Conservation (phyloP, 202 grass and related monocot species). For the Digitaria exilis region DNA sequence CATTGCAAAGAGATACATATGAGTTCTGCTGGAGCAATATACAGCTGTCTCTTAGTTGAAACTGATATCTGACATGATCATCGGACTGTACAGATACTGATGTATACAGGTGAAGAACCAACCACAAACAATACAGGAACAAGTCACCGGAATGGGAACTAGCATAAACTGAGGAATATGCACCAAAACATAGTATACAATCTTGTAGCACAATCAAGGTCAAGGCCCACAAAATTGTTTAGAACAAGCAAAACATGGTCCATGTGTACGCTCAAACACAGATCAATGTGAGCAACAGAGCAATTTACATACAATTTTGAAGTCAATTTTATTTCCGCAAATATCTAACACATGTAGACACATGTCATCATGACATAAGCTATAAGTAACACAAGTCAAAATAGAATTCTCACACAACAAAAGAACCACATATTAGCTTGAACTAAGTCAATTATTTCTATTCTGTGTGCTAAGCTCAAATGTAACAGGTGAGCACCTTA, state of each 20-base stretch:
- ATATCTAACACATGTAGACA: not conserved
- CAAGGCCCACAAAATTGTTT: not conserved
- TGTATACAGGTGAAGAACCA: not conserved
- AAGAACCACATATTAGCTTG: not conserved
- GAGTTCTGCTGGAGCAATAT: not conserved
- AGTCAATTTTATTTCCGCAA: conserved; percentile 11
- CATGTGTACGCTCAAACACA: not conserved
- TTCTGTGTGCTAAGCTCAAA: not conserved
- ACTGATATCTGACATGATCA: not conserved
- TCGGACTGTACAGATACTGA: not conserved
- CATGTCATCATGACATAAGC: conserved; percentile 1
- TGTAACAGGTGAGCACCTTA: not conserved
- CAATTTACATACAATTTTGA: conserved; percentile 21
- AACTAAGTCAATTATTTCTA: not conserved
- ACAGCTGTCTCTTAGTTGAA: not conserved
- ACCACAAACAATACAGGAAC: not conserved
- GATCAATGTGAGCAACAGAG: not conserved
- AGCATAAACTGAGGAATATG: not conserved
- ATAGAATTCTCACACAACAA: conserved; percentile 4
- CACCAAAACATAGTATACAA: not conserved
- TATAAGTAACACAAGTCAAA: not conserved
- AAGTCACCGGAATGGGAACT: not conserved
- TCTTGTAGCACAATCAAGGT: not conserved
- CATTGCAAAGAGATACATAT: conserved; percentile 1
- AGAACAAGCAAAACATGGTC: not conserved